Percentiles rank a stretch among this genome's conserved stretches.
Conservation (phyloP, 1,139 yeast genomes). For the Scheffersomyces segobiensis region DNA sequence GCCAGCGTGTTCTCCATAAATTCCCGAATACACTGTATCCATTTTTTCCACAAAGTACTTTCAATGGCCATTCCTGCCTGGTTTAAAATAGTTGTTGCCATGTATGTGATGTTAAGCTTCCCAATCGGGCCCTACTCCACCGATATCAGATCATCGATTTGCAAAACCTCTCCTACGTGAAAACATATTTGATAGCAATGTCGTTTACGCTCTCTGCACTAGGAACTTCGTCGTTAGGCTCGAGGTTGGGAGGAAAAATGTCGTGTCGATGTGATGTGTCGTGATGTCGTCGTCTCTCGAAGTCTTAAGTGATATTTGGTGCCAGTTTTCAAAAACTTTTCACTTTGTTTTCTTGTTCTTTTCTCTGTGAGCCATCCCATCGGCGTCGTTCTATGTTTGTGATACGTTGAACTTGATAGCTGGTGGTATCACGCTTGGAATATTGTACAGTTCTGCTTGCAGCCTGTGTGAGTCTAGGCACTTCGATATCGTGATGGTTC, state of each 20-base stretch:
- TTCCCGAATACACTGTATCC: not conserved
- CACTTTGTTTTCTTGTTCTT: not conserved
- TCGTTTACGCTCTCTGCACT: not conserved
- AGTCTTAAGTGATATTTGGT: not conserved
- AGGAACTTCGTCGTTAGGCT: not conserved
- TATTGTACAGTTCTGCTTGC: not conserved
- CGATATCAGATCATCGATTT: not conserved
- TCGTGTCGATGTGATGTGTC: not conserved
- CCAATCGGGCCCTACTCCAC: not conserved
- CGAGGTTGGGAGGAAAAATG: not conserved
- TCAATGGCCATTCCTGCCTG: not conserved
- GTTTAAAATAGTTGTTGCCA: not conserved
- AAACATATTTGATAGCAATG: not conserved
- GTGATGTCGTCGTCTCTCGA: not conserved
- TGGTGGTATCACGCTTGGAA: slow-evolving; percentile 13
- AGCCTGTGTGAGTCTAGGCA: slow-evolving; percentile 3
- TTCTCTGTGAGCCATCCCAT: slow-evolving; percentile 26
- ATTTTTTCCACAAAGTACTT: not conserved
- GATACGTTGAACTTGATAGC: slow-evolving; percentile 37
- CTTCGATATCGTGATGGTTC: slow-evolving; percentile 18
- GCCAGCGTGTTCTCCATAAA: not conserved
- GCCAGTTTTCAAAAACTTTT: not conserved
- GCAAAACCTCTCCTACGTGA: not conserved
- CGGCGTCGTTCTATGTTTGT: slow-evolving; percentile 35
- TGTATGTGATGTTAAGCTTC: not conserved